Evolutionary conservation across 2,329 filamentous ascomycete species (phyloP).

Genomic region (Pseudonectria foliicola): DNA sequence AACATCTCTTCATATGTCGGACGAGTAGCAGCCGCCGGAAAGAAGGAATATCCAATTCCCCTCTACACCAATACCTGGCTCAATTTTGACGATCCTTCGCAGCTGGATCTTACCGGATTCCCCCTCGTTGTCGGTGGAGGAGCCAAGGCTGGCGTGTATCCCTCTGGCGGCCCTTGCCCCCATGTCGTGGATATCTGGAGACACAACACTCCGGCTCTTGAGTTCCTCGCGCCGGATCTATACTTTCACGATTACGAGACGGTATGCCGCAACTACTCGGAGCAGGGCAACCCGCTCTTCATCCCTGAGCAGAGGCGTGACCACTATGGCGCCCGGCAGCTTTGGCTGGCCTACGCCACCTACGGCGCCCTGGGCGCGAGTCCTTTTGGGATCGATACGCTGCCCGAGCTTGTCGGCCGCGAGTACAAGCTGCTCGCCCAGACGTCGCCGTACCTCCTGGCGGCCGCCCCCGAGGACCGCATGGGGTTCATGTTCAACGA

Average conservation of each 20-base stretch:
- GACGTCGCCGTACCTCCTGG: slow-evolving; percentile 20
- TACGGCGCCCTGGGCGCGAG: slow-evolving; percentile 31
- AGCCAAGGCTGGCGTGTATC: slow-evolving; percentile 28
- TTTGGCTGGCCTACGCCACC: slow-evolving; percentile 36
- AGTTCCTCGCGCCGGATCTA: slow-evolving; percentile 40
- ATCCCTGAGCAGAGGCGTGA: slow-evolving; percentile 47
- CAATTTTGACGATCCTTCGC: slow-evolving; percentile 24
- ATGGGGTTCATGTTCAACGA: slow-evolving; percentile 35
- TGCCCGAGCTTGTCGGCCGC: slow-evolving; percentile 21
- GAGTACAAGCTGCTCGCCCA: slow-evolving; percentile 27
- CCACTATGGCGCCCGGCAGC: slow-evolving; percentile 34
- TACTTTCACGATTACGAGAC: slow-evolving; percentile 41
- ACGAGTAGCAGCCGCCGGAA: slow-evolving; percentile 29
- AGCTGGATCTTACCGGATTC: slow-evolving; percentile 25
- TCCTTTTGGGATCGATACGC: slow-evolving; percentile 35
- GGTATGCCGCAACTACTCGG: slow-evolving; percentile 36
- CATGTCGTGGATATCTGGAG: slow-evolving; percentile 34
- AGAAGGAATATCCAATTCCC: slow-evolving; percentile 25
- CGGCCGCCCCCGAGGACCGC: slow-evolving; percentile 23
- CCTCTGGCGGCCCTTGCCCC: slow-evolving; percentile 27
- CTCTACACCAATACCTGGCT: slow-evolving; percentile 32
- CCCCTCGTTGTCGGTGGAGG: slow-evolving; percentile 30
- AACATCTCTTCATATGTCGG: slow-evolving; percentile 26
- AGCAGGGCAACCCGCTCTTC: slow-evolving; percentile 38
- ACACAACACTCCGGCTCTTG: slow-evolving; percentile 32